These are phyloP conservation scores for Monosporascus ibericus DNA, from an alignment of 2,329 filamentous ascomycete genomes.

Conservation along the genomic window DNA sequence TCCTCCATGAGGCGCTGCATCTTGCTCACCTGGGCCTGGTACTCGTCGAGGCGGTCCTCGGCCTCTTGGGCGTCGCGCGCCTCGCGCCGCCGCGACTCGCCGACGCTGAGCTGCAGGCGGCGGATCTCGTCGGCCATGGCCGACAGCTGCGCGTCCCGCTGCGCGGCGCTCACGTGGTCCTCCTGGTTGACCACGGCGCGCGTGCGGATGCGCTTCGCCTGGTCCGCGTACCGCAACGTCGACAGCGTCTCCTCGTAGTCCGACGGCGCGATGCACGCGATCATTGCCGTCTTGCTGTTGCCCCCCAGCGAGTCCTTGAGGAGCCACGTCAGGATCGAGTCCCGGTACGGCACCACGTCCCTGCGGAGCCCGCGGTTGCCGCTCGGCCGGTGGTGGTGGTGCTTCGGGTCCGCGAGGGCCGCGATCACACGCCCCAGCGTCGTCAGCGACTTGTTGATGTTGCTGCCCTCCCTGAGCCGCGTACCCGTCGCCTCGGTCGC, in stretches of 20 bases:
- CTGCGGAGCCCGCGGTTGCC: conserved; percentile 44
- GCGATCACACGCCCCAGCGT: conserved; percentile 94
- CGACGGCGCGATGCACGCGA: conserved; percentile 89
- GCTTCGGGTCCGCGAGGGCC: conserved; percentile 70
- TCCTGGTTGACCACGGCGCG: conserved; percentile 86
- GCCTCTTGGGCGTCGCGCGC: conserved; percentile 66
- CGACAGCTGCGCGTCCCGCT: conserved; percentile 87
- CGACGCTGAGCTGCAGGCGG: conserved; percentile 68
- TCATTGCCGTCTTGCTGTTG: conserved; percentile 99
- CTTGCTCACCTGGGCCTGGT: conserved; percentile 80
- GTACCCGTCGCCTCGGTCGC: conserved; percentile 91
- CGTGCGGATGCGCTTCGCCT: conserved; percentile 94
- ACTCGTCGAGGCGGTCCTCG: conserved; percentile 85
- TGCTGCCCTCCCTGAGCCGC: conserved; percentile 86
- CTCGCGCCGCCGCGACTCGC: conserved; percentile 60
- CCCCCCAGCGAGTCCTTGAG: conserved; percentile 93
- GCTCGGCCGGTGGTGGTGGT: conserved; percentile 30
- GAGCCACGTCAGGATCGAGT: conserved; percentile 78
- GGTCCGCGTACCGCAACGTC: conserved; percentile 92
- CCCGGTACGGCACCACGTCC: conserved; percentile 81
- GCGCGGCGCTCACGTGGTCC: conserved; percentile 83
- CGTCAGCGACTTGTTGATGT: conserved; percentile 98
- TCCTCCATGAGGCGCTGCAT: conserved; percentile 98
- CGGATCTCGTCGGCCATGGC: conserved; percentile 97
- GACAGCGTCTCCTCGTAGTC: conserved; percentile 98